Percentiles rank a stretch among this genome's conserved stretches.
Evolutionary conservation across 441 rosid species (phyloP).

Genomic region (Eutrema salsugineum): DNA sequence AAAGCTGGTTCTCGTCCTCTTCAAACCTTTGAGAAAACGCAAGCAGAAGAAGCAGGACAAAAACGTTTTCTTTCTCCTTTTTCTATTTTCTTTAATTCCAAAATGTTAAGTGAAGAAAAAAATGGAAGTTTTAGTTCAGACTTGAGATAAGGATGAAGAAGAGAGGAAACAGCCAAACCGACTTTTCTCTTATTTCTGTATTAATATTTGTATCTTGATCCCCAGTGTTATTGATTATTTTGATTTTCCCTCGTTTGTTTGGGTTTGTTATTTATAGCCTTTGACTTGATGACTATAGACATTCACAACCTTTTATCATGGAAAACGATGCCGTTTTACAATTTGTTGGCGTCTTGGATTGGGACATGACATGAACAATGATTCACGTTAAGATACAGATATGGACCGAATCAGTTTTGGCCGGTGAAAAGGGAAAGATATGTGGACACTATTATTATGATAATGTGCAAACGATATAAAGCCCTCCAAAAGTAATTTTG

Average conservation of each 20-base stretch:
- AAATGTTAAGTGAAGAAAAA: neutral
- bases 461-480: conserved; percentile 15
- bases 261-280: neutral
- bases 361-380: neutral
- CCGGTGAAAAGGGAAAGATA: conserved; percentile 23
- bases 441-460: conserved; percentile 24
- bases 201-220: neutral
- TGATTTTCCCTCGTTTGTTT: neutral
- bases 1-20: conserved; percentile 6
- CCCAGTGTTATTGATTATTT: neutral
- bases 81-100: neutral
- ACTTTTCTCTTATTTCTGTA: conserved; percentile 14
- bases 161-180: conserved; percentile 12
- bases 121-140: neutral
- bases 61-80: neutral
- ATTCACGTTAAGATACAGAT: conserved; percentile 2
- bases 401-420: conserved; percentile 26
- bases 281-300: neutral
- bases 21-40: conserved; percentile 17
- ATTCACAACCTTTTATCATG: neutral
- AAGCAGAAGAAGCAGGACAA: conserved; percentile 6
- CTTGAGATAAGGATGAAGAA: conserved; percentile 29
- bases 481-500: neutral
- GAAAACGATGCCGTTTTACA: neutral
- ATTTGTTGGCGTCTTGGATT: neutral